phyloP scores from a whole-genome alignment of 441 rosid genomes.

The Macaranga tanarius region DNA sequence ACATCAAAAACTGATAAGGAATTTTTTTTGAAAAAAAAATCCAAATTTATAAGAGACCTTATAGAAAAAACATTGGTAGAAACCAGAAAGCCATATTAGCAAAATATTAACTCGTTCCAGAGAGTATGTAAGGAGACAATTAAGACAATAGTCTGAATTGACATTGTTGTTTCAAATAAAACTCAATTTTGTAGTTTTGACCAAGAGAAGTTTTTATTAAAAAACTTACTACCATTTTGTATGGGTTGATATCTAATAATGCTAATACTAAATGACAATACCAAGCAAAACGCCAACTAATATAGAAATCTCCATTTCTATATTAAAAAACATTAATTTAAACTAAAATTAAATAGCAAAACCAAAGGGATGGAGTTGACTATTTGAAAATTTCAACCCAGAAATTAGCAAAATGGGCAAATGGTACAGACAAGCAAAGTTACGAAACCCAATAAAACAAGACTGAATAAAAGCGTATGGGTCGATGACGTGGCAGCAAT shows the following conservation, averaged over 20 bases:
- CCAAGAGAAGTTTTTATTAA: no score
- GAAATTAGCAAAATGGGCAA: background rate
- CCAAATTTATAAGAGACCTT: no score
- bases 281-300: background rate
- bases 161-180: no score
- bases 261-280: background rate
- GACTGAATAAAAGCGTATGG: background rate
- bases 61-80: no score
- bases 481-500: slow-evolving; percentile 4
- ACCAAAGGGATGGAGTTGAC: slow-evolving; percentile 15
- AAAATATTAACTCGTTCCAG: no score
- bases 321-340: background rate
- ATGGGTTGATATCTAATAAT: background rate
- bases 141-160: no score
- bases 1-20: background rate
- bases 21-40: no score
- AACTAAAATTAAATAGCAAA: background rate
- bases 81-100: no score
- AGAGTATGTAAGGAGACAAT: no score
- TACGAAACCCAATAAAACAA: slow-evolving; percentile 3
- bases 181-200: no score
- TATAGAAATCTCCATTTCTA: background rate
- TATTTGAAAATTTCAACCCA: slow-evolving; percentile 6
- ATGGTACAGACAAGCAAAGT: slow-evolving; percentile 11
- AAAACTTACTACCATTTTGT: no score